These are phyloP conservation scores for Sordariomycetes sp. DNA, from an alignment of 2,329 filamentous ascomycete genomes.

Conservation along the genomic window DNA sequence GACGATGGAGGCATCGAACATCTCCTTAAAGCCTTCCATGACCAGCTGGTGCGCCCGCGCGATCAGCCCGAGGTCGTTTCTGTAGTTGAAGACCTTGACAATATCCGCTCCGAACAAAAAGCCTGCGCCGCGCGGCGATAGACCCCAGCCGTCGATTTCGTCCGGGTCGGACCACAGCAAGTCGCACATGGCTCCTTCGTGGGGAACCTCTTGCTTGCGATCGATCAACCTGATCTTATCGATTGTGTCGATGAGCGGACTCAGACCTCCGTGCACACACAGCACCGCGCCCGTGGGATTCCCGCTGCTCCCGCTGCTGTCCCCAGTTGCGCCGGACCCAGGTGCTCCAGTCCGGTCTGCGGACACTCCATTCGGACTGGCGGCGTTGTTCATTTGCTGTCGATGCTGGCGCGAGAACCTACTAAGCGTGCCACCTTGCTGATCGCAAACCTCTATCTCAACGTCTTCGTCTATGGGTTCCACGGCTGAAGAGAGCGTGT, in stretches of 20 bases:
- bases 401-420: slow-evolving; percentile 49
- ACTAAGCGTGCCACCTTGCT: slow-evolving; percentile 69
- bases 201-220: slow-evolving; percentile 94
- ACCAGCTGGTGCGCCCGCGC: slow-evolving; percentile 94
- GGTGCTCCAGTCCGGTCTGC: slow-evolving; percentile 54
- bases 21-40: slow-evolving; percentile 99
- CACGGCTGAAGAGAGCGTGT: slow-evolving; percentile 42
- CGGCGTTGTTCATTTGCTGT: slow-evolving; percentile 11
- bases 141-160: slow-evolving; percentile 94
- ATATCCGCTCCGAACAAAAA: slow-evolving; percentile 96
- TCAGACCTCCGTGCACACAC: slow-evolving; percentile 91
- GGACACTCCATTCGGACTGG: slow-evolving; percentile 14
- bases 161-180: slow-evolving; percentile 96
- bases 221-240: slow-evolving; percentile 94
- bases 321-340: slow-evolving; percentile 68
- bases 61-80: slow-evolving; percentile 85
- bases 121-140: slow-evolving; percentile 87
- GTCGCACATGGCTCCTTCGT: slow-evolving; percentile 98
- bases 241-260: slow-evolving; percentile 82
- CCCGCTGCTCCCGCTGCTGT: slow-evolving; percentile 52
- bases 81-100: slow-evolving; percentile 90
- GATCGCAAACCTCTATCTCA: slow-evolving; percentile 89
- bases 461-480: slow-evolving; percentile 59
- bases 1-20: slow-evolving; percentile 93
- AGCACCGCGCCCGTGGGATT: slow-evolving; percentile 76